Evolutionary conservation across 305 asterid genomes (phyloP).

Genomic region (Solanum hybrid): DNA sequence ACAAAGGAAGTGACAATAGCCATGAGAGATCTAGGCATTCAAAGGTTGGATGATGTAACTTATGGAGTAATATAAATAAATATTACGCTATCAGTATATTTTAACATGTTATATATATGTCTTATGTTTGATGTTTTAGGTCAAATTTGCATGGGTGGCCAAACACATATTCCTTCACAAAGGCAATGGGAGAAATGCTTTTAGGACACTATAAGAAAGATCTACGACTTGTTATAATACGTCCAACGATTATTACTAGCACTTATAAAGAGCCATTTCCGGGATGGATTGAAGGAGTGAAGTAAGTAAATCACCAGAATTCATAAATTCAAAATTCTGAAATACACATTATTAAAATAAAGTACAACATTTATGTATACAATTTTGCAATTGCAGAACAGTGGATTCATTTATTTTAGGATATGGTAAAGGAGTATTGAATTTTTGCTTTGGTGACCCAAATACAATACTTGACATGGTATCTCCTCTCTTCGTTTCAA

Average conservation of each 20-base stretch:
- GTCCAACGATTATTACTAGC: constrained; percentile 44
- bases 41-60: constrained; percentile 12
- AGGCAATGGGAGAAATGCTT: constrained; percentile 47
- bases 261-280: constrained; percentile 38
- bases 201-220: constrained; percentile 19
- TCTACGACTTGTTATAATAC: constrained; percentile 21
- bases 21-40: constrained; percentile 20
- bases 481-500: background rate
- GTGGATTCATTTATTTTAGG: constrained; percentile 37
- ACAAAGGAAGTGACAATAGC: constrained; percentile 6
- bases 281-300: constrained; percentile 47
- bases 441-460: constrained; percentile 40
- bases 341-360: background rate
- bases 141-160: constrained; percentile 49
- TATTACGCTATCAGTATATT: no score
- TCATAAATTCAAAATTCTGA: background rate
- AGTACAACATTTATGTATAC: background rate
- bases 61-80: no score
- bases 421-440: constrained; percentile 34
- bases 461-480: constrained; percentile 34
- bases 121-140: constrained; percentile 1
- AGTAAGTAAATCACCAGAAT: background rate
- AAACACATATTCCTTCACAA: constrained; percentile 43
- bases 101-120: no score
- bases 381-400: constrained; percentile 26